Base-by-base conservation (phyloP, 2,329 filamentous ascomycete genomes). In the Cadophora malorum region DNA sequence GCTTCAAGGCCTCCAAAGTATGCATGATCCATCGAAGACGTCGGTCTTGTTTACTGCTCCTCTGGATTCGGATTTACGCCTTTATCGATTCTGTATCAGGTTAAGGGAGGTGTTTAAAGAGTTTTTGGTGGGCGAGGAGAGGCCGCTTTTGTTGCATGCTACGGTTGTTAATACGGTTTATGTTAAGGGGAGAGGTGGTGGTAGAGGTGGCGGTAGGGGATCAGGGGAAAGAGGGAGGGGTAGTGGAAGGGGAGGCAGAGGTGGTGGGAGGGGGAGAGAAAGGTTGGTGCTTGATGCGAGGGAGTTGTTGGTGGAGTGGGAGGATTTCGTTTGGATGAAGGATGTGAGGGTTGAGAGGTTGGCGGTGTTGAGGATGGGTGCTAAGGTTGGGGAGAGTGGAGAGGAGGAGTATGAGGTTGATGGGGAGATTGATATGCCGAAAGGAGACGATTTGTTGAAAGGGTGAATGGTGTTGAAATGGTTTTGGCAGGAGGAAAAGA, bases 101-200 rank as follows among this genome's bases (percentile, higher is more conserved):
- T 75, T 93, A 16, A 81, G 84, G 69, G 75, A 79, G 0, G 71
- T 73, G 1, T 93, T 94, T 73, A 81, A 81, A 0, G 88, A 83
- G 1, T 78, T 91, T 10, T 80, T 94, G 75, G 76, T 83, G 0
- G 80, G 82, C 0, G 89, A 92, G 31, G 79, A 81, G 14, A 81
- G 92, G 65, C 85, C 88, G 7, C 78, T 97, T 70, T 84, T 92
- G 23, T 80, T 97, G 63, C 95, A 97, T 77, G 93, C 92, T 21
- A 97, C 95, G 0, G 81, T 97, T 4, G 80, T 96, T 62, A 97
- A 97, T 78, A 96, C 94, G 0, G 87, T 94, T 16, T 96, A 97
- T 77, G 88, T 88, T 53, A 74, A 74, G 56, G 58, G 76, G 60
- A 68, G 75, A 63, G 75, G 75, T 47, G 76, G 75, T 14, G 62